phyloP scores from a whole-genome alignment of 2,329 filamentous ascomycete species.

The Periconia macrospinosa region DNA sequence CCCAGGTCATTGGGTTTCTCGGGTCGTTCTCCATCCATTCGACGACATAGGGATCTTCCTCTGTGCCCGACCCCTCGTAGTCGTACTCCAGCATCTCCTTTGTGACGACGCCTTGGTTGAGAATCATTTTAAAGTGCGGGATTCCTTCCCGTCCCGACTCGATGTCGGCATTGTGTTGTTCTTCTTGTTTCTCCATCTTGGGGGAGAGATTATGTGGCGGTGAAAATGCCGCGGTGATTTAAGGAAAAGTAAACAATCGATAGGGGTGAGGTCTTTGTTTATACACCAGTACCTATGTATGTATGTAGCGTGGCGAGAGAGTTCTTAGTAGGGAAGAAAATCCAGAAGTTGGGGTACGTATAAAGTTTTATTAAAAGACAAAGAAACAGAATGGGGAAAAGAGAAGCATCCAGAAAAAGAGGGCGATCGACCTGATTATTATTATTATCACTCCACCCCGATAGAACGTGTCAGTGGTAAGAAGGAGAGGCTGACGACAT shows the following conservation, averaged over 20 bases:
- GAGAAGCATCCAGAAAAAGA: not conserved
- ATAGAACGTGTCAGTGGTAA: not conserved
- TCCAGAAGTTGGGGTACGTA: no score
- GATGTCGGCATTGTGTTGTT: slow-evolving; percentile 19
- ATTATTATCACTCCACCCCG: not conserved
- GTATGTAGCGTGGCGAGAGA: not conserved
- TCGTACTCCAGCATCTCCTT: slow-evolving; percentile 42
- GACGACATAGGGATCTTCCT: slow-evolving; percentile 49
- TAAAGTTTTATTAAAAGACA: no score
- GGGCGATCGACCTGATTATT: not conserved
- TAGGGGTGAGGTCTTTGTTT: not conserved
- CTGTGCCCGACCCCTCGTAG: slow-evolving; percentile 48
- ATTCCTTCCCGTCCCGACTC: slow-evolving; percentile 40
- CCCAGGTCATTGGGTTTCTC: slow-evolving; percentile 48
- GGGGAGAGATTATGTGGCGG: not conserved
- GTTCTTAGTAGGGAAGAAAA: not conserved
- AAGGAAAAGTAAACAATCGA: not conserved
- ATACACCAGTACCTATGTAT: no score
- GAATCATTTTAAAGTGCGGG: slow-evolving; percentile 40
- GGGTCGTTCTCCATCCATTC: slow-evolving; percentile 52
- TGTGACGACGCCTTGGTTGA: slow-evolving; percentile 41
- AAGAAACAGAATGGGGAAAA: not conserved
- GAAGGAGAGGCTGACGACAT: not conserved
- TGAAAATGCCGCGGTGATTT: not conserved
- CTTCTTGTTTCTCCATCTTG: slow-evolving; percentile 13